Evolutionary conservation across 2,329 filamentous ascomycete genomes (phyloP), one percentile per base, ranked within the genome.

Genomic region (Aulographum hederae): DNA sequence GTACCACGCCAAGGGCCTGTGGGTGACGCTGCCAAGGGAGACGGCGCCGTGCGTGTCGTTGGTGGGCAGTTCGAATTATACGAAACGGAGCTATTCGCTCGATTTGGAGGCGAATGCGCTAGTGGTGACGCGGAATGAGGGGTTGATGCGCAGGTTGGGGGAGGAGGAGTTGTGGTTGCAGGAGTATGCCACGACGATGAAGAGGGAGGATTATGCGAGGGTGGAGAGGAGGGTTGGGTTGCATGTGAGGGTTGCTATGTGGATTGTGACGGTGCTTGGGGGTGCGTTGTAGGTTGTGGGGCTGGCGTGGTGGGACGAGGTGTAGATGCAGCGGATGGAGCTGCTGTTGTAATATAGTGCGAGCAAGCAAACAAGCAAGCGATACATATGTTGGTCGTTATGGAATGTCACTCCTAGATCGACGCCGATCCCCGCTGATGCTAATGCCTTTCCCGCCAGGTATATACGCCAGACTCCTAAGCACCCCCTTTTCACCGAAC

Each of bases 1-100:
- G 0, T 98, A 98, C 53, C 89, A 98, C 46, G 89, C 89, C 30
- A 98, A 98, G 54, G 89, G 89, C 0, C 62, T 95, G 2, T 95
- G 86, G 86, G 65, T 94, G 17, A 81, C 79, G 0, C 61, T 86
- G 33, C 69, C 77, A 0, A 26, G 58, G 25, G 56, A 48, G 23
- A n/a, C 6, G 16, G 27, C 8, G 25, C 84, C 84, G 0, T 74
- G 76, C 30, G 63, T 95, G 34, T 91, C 75, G 19, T 63, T 95
- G 13, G 69, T 98, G 1, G 89, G 89, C 2, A 91, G 80, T 48
- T 89, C 78, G 6, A 98, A 98, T 49, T 98, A 95, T 53, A 98
- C 89, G 0, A 85, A 89, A 51, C 66, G 89, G 29, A 91, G 81
- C 47, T 95, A 98, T 54, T 76, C 77, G 26, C 68, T 94, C 26